Evolutionary conservation across 2,329 filamentous ascomycete genomes (phyloP), one percentile per base, ranked within the genome.

Genomic region (Colletotrichum cordylinicola): DNA sequence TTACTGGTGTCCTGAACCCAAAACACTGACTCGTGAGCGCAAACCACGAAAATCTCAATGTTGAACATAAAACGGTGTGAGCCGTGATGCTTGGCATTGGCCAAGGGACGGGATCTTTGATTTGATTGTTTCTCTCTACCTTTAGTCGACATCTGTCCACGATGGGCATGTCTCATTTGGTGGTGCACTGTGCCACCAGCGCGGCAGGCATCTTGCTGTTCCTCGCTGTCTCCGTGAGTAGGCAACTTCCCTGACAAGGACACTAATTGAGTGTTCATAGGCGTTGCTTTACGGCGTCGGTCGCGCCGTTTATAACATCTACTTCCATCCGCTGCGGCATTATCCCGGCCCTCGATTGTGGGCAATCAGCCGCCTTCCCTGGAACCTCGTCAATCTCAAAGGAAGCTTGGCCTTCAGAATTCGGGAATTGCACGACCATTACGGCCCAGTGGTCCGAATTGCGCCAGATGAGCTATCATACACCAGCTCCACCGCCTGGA

Each of bases 261-360:
- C 29, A 18, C 24, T 8, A 6, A n/a, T 27, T 65, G 16, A 65
- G 15, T 16, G 3, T 18, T 5, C n/a, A 8, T 16, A 74, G 58
- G 31, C 39, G 21, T 15, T 10, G 1, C 5, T 60, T 6, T 60
- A 66, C 4, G 33, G 31, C 29, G 18, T 15, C 13, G 18, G 58
- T 4, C 60, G 70, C n/a, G 56, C 48, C 13, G 27, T 82, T 16
- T 82, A 83, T 78, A 83, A 84, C 71, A 73, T 85, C 70, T 81
- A 78, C 75, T 77, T 84, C n/a, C 84, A 85, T 71, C 92, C 93
- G 7, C 84, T 95, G 72, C 90, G 92, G 82, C 91, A 90, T 80
- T 95, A 94, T 79, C 94, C 94, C 0, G 95, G 94, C 0, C 94
- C 93, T 0, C 87, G 92, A 70, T 80, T 95, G 37, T 95, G 94